Evolutionary conservation across 257 asterid genomes (phyloP).

Genomic region (Solanum lycopersicoides): DNA sequence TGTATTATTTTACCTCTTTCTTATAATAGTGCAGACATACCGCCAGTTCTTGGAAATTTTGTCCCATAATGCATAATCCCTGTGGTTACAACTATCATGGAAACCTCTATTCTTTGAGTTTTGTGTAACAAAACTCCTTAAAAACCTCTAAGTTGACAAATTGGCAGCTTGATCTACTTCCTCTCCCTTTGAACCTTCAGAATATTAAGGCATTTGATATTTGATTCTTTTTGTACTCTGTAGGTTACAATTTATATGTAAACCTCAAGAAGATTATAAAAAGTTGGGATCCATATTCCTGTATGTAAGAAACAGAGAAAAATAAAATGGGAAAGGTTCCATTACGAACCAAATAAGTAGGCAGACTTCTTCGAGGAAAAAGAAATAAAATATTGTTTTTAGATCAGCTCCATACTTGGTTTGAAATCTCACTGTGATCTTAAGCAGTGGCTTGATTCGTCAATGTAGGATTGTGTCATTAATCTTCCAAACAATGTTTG

Average conservation of each 20-base stretch:
- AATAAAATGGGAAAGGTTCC: neutral
- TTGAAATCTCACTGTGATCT: neutral
- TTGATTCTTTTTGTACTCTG: neutral
- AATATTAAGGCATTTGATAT: neutral
- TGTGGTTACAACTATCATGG: neutral
- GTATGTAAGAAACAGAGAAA: neutral
- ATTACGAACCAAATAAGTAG: neutral
- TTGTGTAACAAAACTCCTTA: neutral
- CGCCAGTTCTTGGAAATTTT: neutral
- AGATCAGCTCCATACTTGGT: neutral
- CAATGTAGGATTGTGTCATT: neutral
- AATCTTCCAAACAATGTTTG: neutral
- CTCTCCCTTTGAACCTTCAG: neutral
- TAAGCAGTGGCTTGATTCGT: neutral
- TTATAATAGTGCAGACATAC: neutral
- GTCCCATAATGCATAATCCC: neutral
- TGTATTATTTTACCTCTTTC: neutral
- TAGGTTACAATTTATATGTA: neutral
- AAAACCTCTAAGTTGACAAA: neutral
- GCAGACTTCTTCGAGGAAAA: neutral
- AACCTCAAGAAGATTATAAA: neutral
- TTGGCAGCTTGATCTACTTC: neutral
- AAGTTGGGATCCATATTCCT: neutral
- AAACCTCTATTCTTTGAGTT: neutral
- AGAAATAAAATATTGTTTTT: neutral